Conservation (phyloP, 2,329 filamentous ascomycete genomes). For the Aspergillus fumigatiaffinis region DNA sequence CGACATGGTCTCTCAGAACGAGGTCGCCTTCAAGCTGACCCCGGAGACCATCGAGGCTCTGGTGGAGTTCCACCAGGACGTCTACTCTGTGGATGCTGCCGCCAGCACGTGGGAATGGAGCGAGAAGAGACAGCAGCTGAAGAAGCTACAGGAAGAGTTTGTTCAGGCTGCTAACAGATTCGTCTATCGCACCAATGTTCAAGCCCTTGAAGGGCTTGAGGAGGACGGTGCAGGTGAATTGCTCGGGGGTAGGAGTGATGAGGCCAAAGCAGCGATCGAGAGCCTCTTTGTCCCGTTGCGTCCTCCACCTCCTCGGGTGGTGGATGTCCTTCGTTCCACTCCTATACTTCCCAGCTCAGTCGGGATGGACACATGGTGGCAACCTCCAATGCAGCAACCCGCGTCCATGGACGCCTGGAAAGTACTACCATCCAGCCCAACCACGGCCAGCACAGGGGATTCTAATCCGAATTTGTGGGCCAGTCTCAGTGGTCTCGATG, state of each 20-base stretch:
- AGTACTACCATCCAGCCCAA: slow-evolving; percentile 83
- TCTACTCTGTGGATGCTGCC: slow-evolving; percentile 86
- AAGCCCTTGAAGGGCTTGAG: slow-evolving; percentile 89
- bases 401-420: slow-evolving; percentile 83
- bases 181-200: slow-evolving; percentile 84
- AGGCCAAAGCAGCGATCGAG: slow-evolving; percentile 84
- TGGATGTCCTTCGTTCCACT: slow-evolving; percentile 83
- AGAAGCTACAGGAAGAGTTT: slow-evolving; percentile 96
- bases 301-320: slow-evolving; percentile 79
- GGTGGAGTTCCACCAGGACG: slow-evolving; percentile 92
- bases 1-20: slow-evolving; percentile 96
- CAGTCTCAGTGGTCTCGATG: slow-evolving; percentile 64
- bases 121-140: slow-evolving; percentile 92
- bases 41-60: slow-evolving; percentile 89
- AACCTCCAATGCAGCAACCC: slow-evolving; percentile 64
- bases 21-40: slow-evolving; percentile 97
- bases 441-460: slow-evolving; percentile 67
- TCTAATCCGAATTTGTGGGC: slow-evolving; percentile 73
- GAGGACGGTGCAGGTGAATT: slow-evolving; percentile 95
- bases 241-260: slow-evolving; percentile 83
- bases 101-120: slow-evolving; percentile 91
- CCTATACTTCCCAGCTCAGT: slow-evolving; percentile 82
- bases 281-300: slow-evolving; percentile 80
- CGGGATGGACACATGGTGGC: slow-evolving; percentile 73
- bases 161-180: slow-evolving; percentile 96